Conservation (phyloP, 2,329 filamentous ascomycete species). For the Fusarium lyarnte region DNA sequence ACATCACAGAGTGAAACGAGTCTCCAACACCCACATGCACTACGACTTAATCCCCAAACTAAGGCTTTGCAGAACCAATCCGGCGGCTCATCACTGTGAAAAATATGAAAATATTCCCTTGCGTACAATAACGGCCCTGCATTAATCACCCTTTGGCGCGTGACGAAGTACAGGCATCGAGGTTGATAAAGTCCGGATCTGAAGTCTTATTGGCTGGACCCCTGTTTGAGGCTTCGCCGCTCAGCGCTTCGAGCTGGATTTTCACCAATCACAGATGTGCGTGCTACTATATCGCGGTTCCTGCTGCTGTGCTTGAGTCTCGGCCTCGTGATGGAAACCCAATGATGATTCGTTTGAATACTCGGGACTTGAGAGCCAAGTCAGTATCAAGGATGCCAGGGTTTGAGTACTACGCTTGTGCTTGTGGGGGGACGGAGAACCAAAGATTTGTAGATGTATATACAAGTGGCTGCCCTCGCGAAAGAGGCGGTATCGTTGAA, state of each 20-base stretch:
- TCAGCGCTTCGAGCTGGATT: constrained; percentile 44
- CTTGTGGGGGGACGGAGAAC: constrained; percentile 27
- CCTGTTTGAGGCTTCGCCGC: constrained; percentile 31
- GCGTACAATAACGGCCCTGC: constrained; percentile 32
- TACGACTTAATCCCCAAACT: constrained; percentile 21
- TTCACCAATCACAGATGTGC: constrained; percentile 43
- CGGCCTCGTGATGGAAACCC: constrained; percentile 24
- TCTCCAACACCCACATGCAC: constrained; percentile 28
- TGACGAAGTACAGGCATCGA: constrained; percentile 31
- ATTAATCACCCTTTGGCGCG: constrained; percentile 40
- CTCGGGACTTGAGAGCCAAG: constrained; percentile 28
- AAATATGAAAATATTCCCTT: constrained; percentile 12
- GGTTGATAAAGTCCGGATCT: constrained; percentile 1
- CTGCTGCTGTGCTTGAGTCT: constrained; percentile 30
- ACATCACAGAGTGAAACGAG: constrained; percentile 33
- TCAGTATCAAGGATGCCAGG: constrained; percentile 20
- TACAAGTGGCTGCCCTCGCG: constrained; percentile 37
- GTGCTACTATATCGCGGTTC: constrained; percentile 18
- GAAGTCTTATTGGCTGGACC: constrained; percentile 41
- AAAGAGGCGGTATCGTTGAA: background rate
- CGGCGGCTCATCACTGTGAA: constrained; percentile 28
- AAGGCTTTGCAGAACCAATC: constrained; percentile 33
- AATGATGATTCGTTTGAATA: constrained; percentile 32
- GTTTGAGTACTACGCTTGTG: constrained; percentile 18
- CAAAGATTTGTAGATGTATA: constrained; percentile 33